Conservation (phyloP, 164 flowering plant species). For the Chimonanthus salicifolius region DNA sequence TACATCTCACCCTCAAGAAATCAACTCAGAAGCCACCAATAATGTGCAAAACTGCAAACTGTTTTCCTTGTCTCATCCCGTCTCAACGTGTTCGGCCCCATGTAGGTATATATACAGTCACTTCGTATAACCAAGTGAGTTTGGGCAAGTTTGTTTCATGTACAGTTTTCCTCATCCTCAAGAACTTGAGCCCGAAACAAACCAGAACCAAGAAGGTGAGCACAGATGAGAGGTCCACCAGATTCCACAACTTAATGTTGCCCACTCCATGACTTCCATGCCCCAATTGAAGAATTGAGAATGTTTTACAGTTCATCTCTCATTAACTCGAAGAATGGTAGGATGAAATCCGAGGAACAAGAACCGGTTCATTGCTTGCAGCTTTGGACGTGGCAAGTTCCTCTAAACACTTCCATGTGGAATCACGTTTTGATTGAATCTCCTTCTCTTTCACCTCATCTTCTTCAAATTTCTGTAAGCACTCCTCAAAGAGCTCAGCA, state of each 20-base stretch:
- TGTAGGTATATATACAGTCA: slow-evolving; percentile 19
- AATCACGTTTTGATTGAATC: slow-evolving; percentile 36
- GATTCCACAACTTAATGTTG: slow-evolving; percentile 8
- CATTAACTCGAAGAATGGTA: slow-evolving; percentile 18
- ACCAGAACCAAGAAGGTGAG: slow-evolving; percentile 11
- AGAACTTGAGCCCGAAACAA: slow-evolving; percentile 20
- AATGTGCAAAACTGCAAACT: neutral
- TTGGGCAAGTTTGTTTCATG: slow-evolving; percentile 13
- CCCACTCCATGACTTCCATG: slow-evolving; percentile 4
- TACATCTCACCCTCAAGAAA: slow-evolving; percentile 10
- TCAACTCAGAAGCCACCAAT: slow-evolving; percentile 10
- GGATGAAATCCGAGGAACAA: slow-evolving; percentile 19
- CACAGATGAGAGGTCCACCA: slow-evolving; percentile 3
- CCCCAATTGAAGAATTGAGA: slow-evolving; percentile 10
- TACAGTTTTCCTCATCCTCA: slow-evolving; percentile 13
- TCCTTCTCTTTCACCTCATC: slow-evolving; percentile 48
- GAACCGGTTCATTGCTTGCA: slow-evolving; percentile 45
- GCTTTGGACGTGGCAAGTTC: slow-evolving; percentile 57
- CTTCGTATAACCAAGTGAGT: slow-evolving; percentile 9
- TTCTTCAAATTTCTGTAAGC: slow-evolving; percentile 57
- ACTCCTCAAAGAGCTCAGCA: slow-evolving; percentile 60
- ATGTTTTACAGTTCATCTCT: slow-evolving; percentile 1
- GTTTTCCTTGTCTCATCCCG: neutral
- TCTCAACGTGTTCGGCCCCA: neutral
- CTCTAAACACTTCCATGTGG: slow-evolving; percentile 64